A percentile compares a stretch with the other conserved stretches of the same genome.
Evolutionary conservation across 768 basidiomycete genomes (phyloP).

Genomic region (Tephrocybe sp.): DNA sequence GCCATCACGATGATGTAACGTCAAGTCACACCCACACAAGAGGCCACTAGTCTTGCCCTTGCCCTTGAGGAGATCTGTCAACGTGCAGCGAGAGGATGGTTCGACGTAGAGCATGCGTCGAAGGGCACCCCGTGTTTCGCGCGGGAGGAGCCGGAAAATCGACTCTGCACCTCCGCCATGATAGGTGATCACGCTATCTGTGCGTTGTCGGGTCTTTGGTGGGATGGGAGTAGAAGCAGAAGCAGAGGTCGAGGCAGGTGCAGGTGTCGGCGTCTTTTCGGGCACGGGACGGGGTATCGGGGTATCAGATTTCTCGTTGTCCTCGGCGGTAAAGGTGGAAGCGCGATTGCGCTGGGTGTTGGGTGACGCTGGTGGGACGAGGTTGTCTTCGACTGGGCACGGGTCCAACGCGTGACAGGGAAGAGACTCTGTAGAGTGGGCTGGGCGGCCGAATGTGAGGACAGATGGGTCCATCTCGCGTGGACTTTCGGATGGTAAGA

Average conservation of each 20-base stretch:
- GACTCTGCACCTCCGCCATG: slow-evolving; percentile 81
- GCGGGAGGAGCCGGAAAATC: slow-evolving; percentile 92
- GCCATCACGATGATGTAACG: slow-evolving; percentile 10
- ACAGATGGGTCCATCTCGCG: slow-evolving; percentile 74
- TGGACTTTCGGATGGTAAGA: slow-evolving; percentile 37
- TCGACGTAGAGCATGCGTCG: slow-evolving; percentile 95
- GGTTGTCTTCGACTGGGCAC: slow-evolving; percentile 24
- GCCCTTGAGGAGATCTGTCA: slow-evolving; percentile 88
- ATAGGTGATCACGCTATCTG: slow-evolving; percentile 61
- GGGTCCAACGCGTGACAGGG: slow-evolving; percentile 26
- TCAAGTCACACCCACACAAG: slow-evolving; percentile 71
- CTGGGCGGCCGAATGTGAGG: slow-evolving; percentile 71
- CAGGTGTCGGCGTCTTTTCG: slow-evolving; percentile 6
- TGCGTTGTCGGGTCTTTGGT: slow-evolving; percentile 29
- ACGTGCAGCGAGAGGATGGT: slow-evolving; percentile 83
- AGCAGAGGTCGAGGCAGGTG: slow-evolving; percentile 2
- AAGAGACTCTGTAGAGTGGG: slow-evolving; percentile 71
- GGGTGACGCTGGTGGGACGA: slow-evolving; percentile 31
- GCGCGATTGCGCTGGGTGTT: slow-evolving; percentile 8
- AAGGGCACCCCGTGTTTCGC: slow-evolving; percentile 86
- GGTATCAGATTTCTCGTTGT: slow-evolving; percentile 4
- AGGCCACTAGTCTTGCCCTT: slow-evolving; percentile 70
- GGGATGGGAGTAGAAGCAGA: not conserved
- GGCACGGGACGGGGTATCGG: slow-evolving; percentile 14
- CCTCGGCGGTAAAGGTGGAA: slow-evolving; percentile 15